These are phyloP conservation scores for Ustilago xerochloae DNA, from an alignment of 1,284 basidiomycete species.

Conservation along the genomic window DNA sequence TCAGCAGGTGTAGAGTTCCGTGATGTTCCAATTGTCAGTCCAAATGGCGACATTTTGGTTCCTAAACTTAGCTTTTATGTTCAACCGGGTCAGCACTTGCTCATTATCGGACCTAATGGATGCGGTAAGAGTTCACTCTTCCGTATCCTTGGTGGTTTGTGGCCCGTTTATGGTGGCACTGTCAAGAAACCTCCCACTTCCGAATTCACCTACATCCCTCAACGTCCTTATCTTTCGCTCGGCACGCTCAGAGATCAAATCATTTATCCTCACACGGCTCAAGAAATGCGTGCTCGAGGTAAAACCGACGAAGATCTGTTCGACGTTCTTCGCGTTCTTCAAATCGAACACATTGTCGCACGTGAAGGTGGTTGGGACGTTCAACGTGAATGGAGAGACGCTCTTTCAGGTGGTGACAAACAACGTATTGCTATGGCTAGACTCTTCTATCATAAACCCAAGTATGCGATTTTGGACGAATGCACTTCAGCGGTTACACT, in stretches of 20 bases:
- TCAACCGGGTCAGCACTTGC: constrained; percentile 80
- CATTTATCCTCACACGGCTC: constrained; percentile 81
- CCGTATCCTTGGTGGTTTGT: constrained; percentile 93
- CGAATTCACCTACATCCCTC: constrained; percentile 94
- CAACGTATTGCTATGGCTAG: constrained; percentile 93
- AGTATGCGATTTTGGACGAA: constrained; percentile 97
- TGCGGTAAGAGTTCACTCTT: constrained; percentile 74
- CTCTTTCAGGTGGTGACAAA: constrained; percentile 81
- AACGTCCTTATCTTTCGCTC: constrained; percentile 90
- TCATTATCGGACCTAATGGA: constrained; percentile 76
- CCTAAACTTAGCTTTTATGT: constrained; percentile 83
- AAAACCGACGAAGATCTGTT: constrained; percentile 78
- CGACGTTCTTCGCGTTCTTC: constrained; percentile 79
- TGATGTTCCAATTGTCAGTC: constrained; percentile 92
- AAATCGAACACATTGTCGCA: constrained; percentile 88
- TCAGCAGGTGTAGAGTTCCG: constrained; percentile 83
- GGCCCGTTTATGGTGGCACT: constrained; percentile 94
- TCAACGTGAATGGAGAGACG: constrained; percentile 89
- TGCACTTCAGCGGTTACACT: constrained; percentile 93
- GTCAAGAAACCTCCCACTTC: constrained; percentile 91
- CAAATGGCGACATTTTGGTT: constrained; percentile 92
- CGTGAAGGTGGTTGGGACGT: constrained; percentile 96
- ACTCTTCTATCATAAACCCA: constrained; percentile 93
- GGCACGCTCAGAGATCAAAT: constrained; percentile 93
- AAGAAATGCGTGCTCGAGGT: constrained; percentile 65